A percentile compares a stretch with the other conserved stretches of the same genome.
phyloP scores from a whole-genome alignment of 306 rosid genomes.

The Cicer pinnatifidum region DNA sequence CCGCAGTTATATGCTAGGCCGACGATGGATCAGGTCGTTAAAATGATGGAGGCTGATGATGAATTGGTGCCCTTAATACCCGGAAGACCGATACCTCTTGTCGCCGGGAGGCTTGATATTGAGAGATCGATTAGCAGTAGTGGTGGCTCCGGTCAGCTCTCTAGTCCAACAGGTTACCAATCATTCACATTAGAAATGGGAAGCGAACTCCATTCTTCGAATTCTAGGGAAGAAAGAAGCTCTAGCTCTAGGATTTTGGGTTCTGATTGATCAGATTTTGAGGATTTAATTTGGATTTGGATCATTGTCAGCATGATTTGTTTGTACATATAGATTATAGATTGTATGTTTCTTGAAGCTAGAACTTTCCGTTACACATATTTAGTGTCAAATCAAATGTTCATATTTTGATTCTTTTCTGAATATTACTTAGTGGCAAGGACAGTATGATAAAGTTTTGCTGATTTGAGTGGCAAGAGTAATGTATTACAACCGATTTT shows the following conservation, averaged over 20 bases:
- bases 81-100: slow-evolving; percentile 76
- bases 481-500: slow-evolving; percentile 10
- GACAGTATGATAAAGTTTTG: slow-evolving; percentile 37
- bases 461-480: neutral
- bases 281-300: slow-evolving; percentile 29
- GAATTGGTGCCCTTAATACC: slow-evolving; percentile 74
- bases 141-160: slow-evolving; percentile 62
- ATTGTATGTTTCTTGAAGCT: slow-evolving; percentile 39
- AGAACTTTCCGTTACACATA: slow-evolving; percentile 44
- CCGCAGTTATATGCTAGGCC: slow-evolving; percentile 97
- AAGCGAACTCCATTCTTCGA: slow-evolving; percentile 47
- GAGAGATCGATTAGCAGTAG: slow-evolving; percentile 67
- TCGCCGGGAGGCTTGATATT: slow-evolving; percentile 71
- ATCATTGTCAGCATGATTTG: slow-evolving; percentile 37
- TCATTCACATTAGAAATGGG: slow-evolving; percentile 35
- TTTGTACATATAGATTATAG: slow-evolving; percentile 44
- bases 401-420: slow-evolving; percentile 42
- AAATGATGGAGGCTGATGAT: slow-evolving; percentile 92
- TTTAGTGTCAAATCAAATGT: slow-evolving; percentile 40
- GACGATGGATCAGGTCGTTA: slow-evolving; percentile 94
- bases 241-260: slow-evolving; percentile 44
- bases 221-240: slow-evolving; percentile 49
- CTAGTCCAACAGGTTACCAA: slow-evolving; percentile 67
- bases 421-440: neutral
- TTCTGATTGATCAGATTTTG: slow-evolving; percentile 35